phyloP scores from a whole-genome alignment of 1,284 basidiomycete genomes.

The Volvariella surrecta region DNA sequence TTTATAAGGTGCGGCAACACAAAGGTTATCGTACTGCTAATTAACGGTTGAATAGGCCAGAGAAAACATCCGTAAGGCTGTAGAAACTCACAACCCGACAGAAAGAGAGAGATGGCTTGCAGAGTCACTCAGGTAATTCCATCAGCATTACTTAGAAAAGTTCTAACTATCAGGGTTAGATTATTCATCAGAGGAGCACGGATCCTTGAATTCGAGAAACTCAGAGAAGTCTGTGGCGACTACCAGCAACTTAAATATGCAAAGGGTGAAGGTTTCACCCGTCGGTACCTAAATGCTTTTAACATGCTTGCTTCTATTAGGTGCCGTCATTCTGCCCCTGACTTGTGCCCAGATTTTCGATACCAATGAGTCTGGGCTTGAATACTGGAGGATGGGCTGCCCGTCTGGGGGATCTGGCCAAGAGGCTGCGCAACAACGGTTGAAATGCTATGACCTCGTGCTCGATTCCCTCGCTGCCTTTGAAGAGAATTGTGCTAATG shows the following conservation, averaged over 20 bases:
- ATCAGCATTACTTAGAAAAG: constrained; percentile 6
- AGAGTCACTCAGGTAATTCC: constrained; percentile 70
- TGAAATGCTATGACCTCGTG: constrained; percentile 77
- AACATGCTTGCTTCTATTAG: constrained; percentile 27
- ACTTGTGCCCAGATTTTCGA: constrained; percentile 81
- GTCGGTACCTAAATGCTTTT: neutral
- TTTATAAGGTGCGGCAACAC: constrained; percentile 71
- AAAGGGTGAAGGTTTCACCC: constrained; percentile 41
- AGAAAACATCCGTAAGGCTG: constrained; percentile 88
- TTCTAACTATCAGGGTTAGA: constrained; percentile 29
- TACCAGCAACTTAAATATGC: constrained; percentile 81
- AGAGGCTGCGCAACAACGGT: constrained; percentile 51
- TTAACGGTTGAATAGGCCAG: constrained; percentile 54
- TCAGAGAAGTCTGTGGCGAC: constrained; percentile 79
- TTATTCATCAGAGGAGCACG: constrained; percentile 84
- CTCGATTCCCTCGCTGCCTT: constrained; percentile 77
- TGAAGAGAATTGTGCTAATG: constrained; percentile 49
- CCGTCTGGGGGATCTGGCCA: constrained; percentile 55
- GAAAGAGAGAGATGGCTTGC: constrained; percentile 72
- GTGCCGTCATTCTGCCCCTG: constrained; percentile 83
- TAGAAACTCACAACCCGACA: constrained; percentile 64
- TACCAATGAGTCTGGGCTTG: constrained; percentile 66
- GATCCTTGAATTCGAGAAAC: constrained; percentile 77
- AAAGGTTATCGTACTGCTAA: constrained; percentile 6
- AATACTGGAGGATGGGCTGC: constrained; percentile 68